phyloP scores from a whole-genome alignment of 1,284 basidiomycete genomes.

The Somion occarium region DNA sequence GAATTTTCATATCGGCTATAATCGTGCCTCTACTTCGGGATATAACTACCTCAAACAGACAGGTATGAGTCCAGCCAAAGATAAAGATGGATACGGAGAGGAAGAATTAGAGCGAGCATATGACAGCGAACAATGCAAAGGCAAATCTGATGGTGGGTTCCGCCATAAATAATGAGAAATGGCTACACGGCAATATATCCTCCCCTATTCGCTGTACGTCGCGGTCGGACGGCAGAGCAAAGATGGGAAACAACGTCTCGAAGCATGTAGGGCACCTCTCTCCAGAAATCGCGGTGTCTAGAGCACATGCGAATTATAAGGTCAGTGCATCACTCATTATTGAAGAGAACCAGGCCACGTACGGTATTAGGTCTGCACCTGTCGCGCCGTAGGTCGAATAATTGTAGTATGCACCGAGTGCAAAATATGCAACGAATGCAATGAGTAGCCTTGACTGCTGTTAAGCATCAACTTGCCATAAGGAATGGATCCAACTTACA shows the following conservation, averaged over 20 bases:
- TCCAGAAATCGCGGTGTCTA: conserved; percentile 85
- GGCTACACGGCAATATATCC: conserved; percentile 73
- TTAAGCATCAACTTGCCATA: background rate
- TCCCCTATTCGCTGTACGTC: conserved; percentile 54
- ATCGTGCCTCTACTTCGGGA: background rate
- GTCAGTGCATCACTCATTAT: conserved; percentile 5
- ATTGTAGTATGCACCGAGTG: conserved; percentile 76
- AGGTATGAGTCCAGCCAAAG: background rate
- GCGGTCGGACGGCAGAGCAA: conserved; percentile 64
- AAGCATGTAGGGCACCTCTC: conserved; percentile 81
- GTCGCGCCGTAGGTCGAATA: conserved; percentile 79
- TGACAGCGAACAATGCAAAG: background rate
- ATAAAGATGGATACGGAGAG: background rate
- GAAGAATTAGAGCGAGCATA: background rate
- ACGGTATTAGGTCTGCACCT: conserved; percentile 79
- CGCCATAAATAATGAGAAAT: no score
- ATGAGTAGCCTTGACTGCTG: conserved; percentile 62
- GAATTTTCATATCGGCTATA: background rate
- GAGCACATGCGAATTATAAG: background rate
- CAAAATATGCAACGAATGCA: conserved; percentile 64
- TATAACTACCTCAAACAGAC: background rate
- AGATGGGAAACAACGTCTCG: conserved; percentile 71
- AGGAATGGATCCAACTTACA: conserved; percentile 46
- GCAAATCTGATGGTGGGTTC: no score
- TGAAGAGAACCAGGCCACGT: conserved; percentile 26